phyloP scores from a whole-genome alignment of 768 basidiomycete species.

The Leccinum rimulosum region DNA sequence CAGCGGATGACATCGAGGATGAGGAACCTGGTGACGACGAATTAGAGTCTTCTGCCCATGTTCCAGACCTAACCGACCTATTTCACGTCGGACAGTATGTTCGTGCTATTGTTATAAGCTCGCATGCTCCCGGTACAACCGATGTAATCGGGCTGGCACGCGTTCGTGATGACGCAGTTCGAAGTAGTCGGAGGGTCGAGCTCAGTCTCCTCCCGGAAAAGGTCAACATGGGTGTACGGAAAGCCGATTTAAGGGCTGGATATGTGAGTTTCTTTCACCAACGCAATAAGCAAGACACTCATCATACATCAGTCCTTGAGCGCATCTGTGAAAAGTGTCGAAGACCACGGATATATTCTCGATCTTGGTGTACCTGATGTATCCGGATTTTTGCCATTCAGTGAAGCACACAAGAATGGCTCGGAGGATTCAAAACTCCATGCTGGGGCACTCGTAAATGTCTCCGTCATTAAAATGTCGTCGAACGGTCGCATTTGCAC shows the following conservation, averaged over 20 bases:
- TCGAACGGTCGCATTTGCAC: constrained; percentile 79
- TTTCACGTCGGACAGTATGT: constrained; percentile 88
- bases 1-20: constrained; percentile 50
- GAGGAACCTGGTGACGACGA: constrained; percentile 47
- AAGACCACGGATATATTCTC: constrained; percentile 93
- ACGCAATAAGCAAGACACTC: constrained; percentile 4
- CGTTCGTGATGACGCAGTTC: constrained; percentile 63
- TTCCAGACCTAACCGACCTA: constrained; percentile 73
- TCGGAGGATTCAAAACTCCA: constrained; percentile 39
- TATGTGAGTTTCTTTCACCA: constrained; percentile 53
- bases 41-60: constrained; percentile 24
- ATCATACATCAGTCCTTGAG: constrained; percentile 56
- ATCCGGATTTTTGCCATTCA: constrained; percentile 83
- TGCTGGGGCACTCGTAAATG: constrained; percentile 67
- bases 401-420: constrained; percentile 51
- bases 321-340: constrained; percentile 76
- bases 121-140: constrained; percentile 65
- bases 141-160: constrained; percentile 56
- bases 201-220: constrained; percentile 79
- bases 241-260: constrained; percentile 70
- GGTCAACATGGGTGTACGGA: constrained; percentile 79
- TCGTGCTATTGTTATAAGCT: constrained; percentile 67
- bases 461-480: constrained; percentile 64
- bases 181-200: constrained; percentile 76
- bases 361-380: constrained; percentile 79